Evolutionary conservation across 2,329 filamentous ascomycete species (phyloP).

Genomic region (Penicillium palitans): DNA sequence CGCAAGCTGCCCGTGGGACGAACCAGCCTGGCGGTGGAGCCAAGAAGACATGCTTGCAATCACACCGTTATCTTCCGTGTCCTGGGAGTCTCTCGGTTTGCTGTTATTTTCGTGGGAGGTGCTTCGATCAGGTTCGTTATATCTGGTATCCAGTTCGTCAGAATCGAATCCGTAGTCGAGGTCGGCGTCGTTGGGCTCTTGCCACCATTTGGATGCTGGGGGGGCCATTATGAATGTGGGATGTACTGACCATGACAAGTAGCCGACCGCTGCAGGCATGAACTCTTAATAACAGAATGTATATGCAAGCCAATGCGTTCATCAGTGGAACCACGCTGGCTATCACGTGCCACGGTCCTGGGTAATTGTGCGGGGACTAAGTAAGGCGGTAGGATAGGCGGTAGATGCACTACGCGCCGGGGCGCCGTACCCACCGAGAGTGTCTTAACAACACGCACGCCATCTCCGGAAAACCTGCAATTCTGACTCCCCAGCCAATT

Average conservation of each 20-base stretch:
- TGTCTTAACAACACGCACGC: neutral
- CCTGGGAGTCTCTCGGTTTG: neutral
- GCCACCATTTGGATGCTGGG: constrained; percentile 21
- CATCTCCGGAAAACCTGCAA: neutral
- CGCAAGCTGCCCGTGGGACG: constrained; percentile 46
- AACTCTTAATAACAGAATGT: constrained; percentile 19
- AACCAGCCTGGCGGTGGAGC: constrained; percentile 45
- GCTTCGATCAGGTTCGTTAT: constrained; percentile 17
- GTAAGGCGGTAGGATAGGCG: neutral
- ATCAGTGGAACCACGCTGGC: constrained; percentile 23
- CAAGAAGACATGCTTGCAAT: constrained; percentile 44
- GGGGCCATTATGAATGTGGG: constrained; percentile 14
- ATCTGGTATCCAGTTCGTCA: constrained; percentile 28
- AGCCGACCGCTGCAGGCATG: constrained; percentile 1
- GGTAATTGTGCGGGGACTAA: neutral
- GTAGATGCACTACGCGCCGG: neutral
- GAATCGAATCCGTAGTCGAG: constrained; percentile 31
- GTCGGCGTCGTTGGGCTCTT: constrained; percentile 21
- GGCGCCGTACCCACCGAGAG: neutral
- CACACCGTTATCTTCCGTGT: constrained; percentile 15
- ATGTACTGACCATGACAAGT: constrained; percentile 14
- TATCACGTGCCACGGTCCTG: constrained; percentile 22
- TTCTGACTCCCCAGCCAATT: neutral
- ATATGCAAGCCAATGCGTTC: constrained; percentile 23
- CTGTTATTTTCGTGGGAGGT: constrained; percentile 4